Evolutionary conservation across 1,284 basidiomycete species (phyloP), one percentile per base, ranked within the genome.

Genomic region (Cystobasidium pallidum): DNA sequence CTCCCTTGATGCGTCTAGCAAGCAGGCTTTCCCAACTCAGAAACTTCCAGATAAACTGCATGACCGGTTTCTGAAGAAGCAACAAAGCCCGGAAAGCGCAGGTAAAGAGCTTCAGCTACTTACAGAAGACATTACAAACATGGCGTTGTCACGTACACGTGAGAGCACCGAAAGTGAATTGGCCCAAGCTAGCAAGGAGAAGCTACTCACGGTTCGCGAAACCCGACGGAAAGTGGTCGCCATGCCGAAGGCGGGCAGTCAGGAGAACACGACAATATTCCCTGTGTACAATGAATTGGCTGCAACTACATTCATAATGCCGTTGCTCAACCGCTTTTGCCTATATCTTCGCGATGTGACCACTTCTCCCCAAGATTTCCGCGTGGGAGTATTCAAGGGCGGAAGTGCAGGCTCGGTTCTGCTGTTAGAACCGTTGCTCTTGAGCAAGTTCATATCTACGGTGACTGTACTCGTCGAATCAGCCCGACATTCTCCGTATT

Each of bases 301-400:
- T 0, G 90, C 90, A 0, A 91, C 92, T 78, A 88, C 82, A 80
- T 96, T 95, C 81, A 86, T 96, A 65, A 86, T 89, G 67, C 95
- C 95, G 0, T 83, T 97, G 36, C 86, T 97, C 79, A 91, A 92
- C 77, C 87, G 89, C 8, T 95, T 97, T 81, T 95, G 92, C 91
- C 79, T 86, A n/a, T 91, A 92, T 81, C 86, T 94, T 52, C 86
- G 90, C 17, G 91, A 94, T 77, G 88, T 91, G 77, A 86, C 89
- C 75, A 85, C 86, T 55, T 89, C 88, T 1, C 82, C 86, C 0
- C 83, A 84, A 65, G 80, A 78, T 66, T 80, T 82, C 62, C 82
- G 81, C 49, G 81, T 80, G 57, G 78, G 86, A 54, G 83, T 83
- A 91, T 91, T 77, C 84, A 84, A 51, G 86, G 88, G 76, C 17